Conservation (phyloP, 1,284 basidiomycete genomes). For the Moesziomyces globuligerus region DNA sequence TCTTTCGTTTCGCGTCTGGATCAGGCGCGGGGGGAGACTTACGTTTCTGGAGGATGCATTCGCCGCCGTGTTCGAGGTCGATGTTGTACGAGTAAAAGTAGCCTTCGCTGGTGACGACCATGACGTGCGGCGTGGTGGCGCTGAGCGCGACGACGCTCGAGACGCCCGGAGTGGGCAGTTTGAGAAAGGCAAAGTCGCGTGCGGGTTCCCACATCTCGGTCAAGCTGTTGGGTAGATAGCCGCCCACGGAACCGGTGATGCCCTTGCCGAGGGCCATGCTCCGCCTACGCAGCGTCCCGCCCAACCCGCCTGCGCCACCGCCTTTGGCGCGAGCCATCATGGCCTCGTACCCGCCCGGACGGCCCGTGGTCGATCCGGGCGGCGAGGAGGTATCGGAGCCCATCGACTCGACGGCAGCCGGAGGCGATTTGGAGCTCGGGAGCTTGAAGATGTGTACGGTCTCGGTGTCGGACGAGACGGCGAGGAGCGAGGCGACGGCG, state of each 20-base stretch:
- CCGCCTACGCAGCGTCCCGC: conserved; percentile 70
- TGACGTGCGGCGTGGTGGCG: conserved; percentile 87
- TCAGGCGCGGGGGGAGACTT: conserved; percentile 4
- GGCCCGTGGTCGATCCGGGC: conserved; percentile 22
- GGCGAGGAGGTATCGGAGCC: conserved; percentile 22
- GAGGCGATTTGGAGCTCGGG: conserved; percentile 60
- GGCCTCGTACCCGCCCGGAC: conserved; percentile 67
- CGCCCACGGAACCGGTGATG: conserved; percentile 75
- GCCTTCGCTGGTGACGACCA: conserved; percentile 95
- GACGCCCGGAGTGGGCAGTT: conserved; percentile 81
- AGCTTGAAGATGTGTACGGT: conserved; percentile 98
- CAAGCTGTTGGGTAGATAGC: conserved; percentile 87
- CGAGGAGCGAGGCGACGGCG: conserved; percentile 80
- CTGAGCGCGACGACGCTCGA: conserved; percentile 65
- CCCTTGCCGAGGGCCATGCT: conserved; percentile 71
- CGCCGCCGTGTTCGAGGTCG: conserved; percentile 94
- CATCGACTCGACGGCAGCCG: conserved; percentile 19
- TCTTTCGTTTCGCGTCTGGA: neutral
- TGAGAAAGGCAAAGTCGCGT: conserved; percentile 91
- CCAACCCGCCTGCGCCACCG: conserved; percentile 2
- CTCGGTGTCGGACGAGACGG: conserved; percentile 89
- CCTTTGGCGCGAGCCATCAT: conserved; percentile 64
- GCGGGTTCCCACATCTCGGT: conserved; percentile 98
- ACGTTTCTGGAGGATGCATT: conserved; percentile 89
- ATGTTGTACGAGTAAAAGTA: conserved; percentile 96